Percentiles rank a stretch among this genome's conserved stretches.
Evolutionary conservation across 805 yeast genomes (phyloP).

Genomic region (Pichia gijzeniarum): DNA sequence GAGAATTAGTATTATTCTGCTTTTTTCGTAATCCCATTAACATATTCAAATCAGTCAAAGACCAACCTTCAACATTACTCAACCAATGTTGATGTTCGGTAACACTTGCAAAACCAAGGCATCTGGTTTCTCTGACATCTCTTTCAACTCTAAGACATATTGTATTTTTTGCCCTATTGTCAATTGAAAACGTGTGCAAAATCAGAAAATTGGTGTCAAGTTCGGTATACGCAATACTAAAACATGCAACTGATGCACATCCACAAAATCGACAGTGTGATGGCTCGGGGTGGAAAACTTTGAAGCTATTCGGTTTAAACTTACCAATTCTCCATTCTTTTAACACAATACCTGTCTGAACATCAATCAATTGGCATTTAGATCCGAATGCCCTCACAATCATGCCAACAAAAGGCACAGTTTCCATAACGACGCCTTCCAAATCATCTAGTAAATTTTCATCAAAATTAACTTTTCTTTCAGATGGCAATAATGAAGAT

Average conservation of each 20-base stretch:
- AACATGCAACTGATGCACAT: slow-evolving; percentile 68
- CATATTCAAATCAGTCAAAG: slow-evolving; percentile 68
- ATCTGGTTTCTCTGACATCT: slow-evolving; percentile 86
- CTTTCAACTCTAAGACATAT: slow-evolving; percentile 87
- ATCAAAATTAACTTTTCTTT: slow-evolving; percentile 7
- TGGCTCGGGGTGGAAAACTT: slow-evolving; percentile 77
- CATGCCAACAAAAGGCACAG: slow-evolving; percentile 72
- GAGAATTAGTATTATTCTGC: slow-evolving; percentile 23
- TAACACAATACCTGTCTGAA: slow-evolving; percentile 68
- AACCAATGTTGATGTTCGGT: slow-evolving; percentile 66
- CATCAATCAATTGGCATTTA: slow-evolving; percentile 64
- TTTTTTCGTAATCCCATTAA: slow-evolving; percentile 59
- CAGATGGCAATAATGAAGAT: background rate
- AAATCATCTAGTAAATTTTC: slow-evolving; percentile 14
- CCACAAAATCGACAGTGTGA: slow-evolving; percentile 91
- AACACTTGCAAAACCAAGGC: slow-evolving; percentile 76
- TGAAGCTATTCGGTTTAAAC: slow-evolving; percentile 52
- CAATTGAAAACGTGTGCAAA: slow-evolving; percentile 67
- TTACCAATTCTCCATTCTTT: slow-evolving; percentile 55
- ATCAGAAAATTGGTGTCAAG: slow-evolving; percentile 49
- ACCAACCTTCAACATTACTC: slow-evolving; percentile 69
- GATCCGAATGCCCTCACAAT: slow-evolving; percentile 50
- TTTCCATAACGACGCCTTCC: slow-evolving; percentile 33
- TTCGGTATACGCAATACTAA: slow-evolving; percentile 69
- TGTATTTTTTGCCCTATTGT: slow-evolving; percentile 67